Percentiles rank a stretch among this genome's conserved stretches.
Evolutionary conservation across 495 filamentous ascomycete genomes (phyloP).

Genomic region (Jackrogersella multiformis): DNA sequence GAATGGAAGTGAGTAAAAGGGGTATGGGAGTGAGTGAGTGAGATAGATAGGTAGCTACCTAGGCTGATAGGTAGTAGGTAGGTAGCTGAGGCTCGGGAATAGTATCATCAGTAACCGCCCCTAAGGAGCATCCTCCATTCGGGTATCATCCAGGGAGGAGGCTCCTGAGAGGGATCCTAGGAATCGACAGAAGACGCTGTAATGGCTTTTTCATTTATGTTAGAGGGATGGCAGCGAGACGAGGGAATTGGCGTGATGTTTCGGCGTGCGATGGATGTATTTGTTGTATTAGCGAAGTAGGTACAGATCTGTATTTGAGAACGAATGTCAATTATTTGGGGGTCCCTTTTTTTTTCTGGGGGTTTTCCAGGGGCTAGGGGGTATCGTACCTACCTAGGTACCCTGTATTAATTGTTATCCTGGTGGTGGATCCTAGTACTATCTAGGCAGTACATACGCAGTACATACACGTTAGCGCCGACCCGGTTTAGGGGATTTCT

Average conservation of each 20-base stretch:
- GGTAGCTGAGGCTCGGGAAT: slow-evolving; percentile 14
- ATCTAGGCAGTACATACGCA: no score
- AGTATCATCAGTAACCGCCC: slow-evolving; percentile 38
- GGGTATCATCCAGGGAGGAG: slow-evolving; percentile 43
- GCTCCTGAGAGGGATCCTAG: slow-evolving; percentile 31
- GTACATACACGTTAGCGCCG: no score
- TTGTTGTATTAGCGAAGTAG: slow-evolving; percentile 10
- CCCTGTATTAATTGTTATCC: neutral
- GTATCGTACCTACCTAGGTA: slow-evolving; percentile 9
- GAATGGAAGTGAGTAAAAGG: slow-evolving; percentile 8
- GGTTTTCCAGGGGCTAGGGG: slow-evolving; percentile 41
- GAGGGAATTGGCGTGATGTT: slow-evolving; percentile 18
- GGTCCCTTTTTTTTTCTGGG: slow-evolving; percentile 29
- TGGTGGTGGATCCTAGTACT: no score
- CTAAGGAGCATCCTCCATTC: slow-evolving; percentile 40
- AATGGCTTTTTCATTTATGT: slow-evolving; percentile 36
- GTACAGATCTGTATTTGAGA: slow-evolving; percentile 9
- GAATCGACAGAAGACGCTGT: slow-evolving; percentile 6
- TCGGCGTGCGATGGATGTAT: slow-evolving; percentile 4
- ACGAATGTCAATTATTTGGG: slow-evolving; percentile 28
- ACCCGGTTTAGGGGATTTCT: no score
- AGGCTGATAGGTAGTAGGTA: no score
- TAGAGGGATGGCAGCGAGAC: slow-evolving; percentile 3
- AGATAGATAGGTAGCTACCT: slow-evolving; percentile 7
- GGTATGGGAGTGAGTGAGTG: neutral